Conservation (phyloP, 2,329 filamentous ascomycete genomes). For the Aureobasidium sp. region DNA sequence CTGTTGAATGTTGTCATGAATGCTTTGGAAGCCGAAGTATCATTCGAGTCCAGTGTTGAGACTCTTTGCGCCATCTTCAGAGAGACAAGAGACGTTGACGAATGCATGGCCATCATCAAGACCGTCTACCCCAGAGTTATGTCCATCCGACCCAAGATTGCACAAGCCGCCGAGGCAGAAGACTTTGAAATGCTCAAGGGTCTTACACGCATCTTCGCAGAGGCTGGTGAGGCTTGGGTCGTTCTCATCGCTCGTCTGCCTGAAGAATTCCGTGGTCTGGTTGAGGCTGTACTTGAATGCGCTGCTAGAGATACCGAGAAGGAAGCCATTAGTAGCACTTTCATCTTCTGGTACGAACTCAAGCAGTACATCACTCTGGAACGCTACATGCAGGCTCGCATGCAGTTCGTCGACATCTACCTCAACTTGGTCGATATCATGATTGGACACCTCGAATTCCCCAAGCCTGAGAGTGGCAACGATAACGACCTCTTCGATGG, state of each 20-base stretch:
- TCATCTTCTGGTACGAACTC: conserved; percentile 96
- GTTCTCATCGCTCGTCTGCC: conserved; percentile 82
- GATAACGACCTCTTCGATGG: conserved; percentile 86
- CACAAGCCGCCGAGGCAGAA: conserved; percentile 65
- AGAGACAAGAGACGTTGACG: conserved; percentile 90
- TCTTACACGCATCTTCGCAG: conserved; percentile 80
- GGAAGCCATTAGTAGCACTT: conserved; percentile 88
- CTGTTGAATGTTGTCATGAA: conserved; percentile 73
- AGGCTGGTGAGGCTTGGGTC: conserved; percentile 91
- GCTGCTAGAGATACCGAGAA: conserved; percentile 77
- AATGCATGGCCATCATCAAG: conserved; percentile 74
- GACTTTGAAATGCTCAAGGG: conserved; percentile 82
- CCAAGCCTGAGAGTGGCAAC: conserved; percentile 61
- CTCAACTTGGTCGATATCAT: conserved; percentile 87
- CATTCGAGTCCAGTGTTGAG: conserved; percentile 82
- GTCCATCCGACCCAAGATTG: conserved; percentile 66
- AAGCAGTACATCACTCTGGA: conserved; percentile 94
- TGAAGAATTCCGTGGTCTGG: conserved; percentile 68
- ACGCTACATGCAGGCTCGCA: conserved; percentile 72
- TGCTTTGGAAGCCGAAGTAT: conserved; percentile 64
- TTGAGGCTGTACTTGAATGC: conserved; percentile 88
- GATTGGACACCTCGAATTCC: conserved; percentile 83
- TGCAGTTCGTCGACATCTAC: conserved; percentile 72
- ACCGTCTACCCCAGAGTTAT: conserved; percentile 74
- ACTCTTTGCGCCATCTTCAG: conserved; percentile 86